Evolutionary conservation across 1,284 basidiomycete genomes (phyloP), one percentile per base, ranked within the genome.

Genomic region (Ganoderma resinaceum): DNA sequence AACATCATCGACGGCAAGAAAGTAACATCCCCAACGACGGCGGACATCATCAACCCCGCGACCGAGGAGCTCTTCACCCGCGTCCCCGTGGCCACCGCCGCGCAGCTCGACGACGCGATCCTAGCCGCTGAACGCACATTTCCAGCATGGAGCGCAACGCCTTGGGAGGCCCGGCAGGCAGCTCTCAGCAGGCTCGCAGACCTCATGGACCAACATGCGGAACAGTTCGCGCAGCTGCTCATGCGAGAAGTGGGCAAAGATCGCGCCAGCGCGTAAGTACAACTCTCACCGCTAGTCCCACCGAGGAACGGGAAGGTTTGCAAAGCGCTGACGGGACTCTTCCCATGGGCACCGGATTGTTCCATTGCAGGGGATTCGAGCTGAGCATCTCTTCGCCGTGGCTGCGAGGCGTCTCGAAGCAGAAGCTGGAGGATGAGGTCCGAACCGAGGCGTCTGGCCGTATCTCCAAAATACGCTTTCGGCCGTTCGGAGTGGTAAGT

Each of bases 191-290:
- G 16, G 23, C 61, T 72, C 26, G 67, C 66, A 2, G 61, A 62
- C 29, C 35, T 69, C 18, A 0, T 69, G 11, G 65, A 67, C 29
- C 35, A 43, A 52, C 66, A 68, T 43, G 53, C 63, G 14, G 46
- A 42, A 11, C 42, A 62, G 20, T 67, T 73, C 31, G 61, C 38
- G 16, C 26, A 46, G 35, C 62, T 71, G 46, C 55, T 73, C 26
- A 67, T 68, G 59, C 59, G 63, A 40, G 72, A 73, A 62, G 62
- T 61, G 6, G 71, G 71, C 9, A 73, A 73, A 55, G 66, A 65
- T 38, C 67, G 61, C 5, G 55, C 29, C 35, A 61, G 61, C 60
- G 65, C 71, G 71, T 73, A 60, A 58, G 70, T 63, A 35, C 38
- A 12, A 18, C 16, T n/a, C 29, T 31, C 43, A n/a, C 20, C n/a